These are phyloP conservation scores for Aspergillus sp. DNA, from an alignment of 2,329 filamentous ascomycete species.

Conservation along the genomic window DNA sequence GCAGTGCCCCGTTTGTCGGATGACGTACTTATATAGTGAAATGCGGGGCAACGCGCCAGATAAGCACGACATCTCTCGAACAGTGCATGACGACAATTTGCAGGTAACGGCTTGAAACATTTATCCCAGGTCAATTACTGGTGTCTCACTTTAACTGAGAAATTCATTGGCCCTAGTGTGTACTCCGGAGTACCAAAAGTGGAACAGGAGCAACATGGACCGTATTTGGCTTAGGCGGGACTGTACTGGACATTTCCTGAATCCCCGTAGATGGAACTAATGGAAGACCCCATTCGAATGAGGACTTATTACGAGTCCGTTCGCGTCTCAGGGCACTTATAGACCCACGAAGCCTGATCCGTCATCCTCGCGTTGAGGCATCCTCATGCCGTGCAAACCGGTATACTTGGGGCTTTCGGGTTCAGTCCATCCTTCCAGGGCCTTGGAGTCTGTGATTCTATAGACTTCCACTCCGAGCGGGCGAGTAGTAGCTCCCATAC, in stretches of 20 bases:
- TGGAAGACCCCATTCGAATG: not conserved
- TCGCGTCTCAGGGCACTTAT: constrained; percentile 18
- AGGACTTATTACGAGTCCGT: not conserved
- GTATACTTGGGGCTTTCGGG: constrained; percentile 65
- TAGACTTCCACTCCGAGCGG: constrained; percentile 77
- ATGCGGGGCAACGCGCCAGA: not conserved
- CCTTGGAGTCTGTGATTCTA: constrained; percentile 57
- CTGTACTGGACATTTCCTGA: not conserved
- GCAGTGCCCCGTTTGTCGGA: not conserved
- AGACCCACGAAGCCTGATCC: constrained; percentile 32
- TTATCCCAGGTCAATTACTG: not conserved
- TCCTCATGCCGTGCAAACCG: constrained; percentile 67
- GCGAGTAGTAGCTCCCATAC: constrained; percentile 70
- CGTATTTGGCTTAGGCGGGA: not conserved
- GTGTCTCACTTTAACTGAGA: not conserved
- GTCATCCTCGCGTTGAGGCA: constrained; percentile 47
- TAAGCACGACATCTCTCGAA: not conserved
- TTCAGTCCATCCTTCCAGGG: constrained; percentile 67
- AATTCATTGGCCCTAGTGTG: not conserved
- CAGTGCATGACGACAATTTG: not conserved
- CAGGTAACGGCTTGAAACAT: not conserved
- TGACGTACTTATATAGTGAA: not conserved
- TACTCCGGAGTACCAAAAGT: not conserved
- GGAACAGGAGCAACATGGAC: not conserved
- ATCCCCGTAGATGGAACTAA: not conserved